Conservation (phyloP, 2,329 filamentous ascomycete species). For the Mycogone perniciosa region DNA sequence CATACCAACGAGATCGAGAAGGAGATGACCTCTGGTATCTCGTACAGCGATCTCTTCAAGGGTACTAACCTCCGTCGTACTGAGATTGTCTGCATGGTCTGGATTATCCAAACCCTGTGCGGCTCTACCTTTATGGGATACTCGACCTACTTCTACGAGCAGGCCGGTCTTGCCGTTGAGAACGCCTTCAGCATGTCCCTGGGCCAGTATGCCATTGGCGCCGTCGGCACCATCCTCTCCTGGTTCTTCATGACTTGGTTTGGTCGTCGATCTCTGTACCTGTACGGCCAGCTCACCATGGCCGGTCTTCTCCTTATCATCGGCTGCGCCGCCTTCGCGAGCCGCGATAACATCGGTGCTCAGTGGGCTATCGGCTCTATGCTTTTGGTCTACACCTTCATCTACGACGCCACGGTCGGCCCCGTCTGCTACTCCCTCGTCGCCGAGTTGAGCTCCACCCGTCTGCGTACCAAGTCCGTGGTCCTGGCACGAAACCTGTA, state of each 20-base stretch:
- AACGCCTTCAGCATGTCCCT: conserved; percentile 36
- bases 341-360: conserved; percentile 38
- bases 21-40: conserved; percentile 32
- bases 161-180: conserved; percentile 34
- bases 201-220: conserved; percentile 37
- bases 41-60: conserved; percentile 43
- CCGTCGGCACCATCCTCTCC: conserved; percentile 38
- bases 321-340: conserved; percentile 49
- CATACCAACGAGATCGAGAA: conserved; percentile 46
- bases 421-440: conserved; percentile 79
- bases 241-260: conserved; percentile 39
- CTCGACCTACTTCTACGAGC: conserved; percentile 47
- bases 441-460: conserved; percentile 41
- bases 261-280: conserved; percentile 40
- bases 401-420: conserved; percentile 34
- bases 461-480: conserved; percentile 40
- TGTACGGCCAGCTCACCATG: conserved; percentile 44
- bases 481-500: conserved; percentile 41
- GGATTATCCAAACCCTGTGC: conserved; percentile 35
- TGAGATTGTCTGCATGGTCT: conserved; percentile 40
- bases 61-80: conserved; percentile 40
- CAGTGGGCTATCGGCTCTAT: conserved; percentile 44
- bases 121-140: conserved; percentile 47
- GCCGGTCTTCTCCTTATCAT: conserved; percentile 34
- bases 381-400: conserved; percentile 37